These are phyloP conservation scores for Lumnitzera racemosa DNA, from an alignment of 345 rosid genomes.

Conservation along the genomic window DNA sequence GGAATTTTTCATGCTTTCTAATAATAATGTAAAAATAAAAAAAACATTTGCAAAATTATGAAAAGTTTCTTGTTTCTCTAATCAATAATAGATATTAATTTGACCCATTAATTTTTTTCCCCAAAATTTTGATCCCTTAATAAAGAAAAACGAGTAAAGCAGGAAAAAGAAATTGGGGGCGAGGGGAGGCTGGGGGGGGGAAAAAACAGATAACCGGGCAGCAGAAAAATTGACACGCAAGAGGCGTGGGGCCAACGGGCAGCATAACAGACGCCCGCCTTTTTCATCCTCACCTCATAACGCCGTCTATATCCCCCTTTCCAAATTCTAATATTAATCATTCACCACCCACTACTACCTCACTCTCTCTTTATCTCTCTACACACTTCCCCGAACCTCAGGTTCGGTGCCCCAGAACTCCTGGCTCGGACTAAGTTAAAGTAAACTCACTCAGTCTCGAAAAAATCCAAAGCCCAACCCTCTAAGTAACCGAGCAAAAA, in stretches of 20 bases:
- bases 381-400: constrained; percentile 30
- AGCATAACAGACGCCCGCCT: constrained; percentile 33
- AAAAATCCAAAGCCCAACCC: constrained; percentile 17
- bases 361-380: constrained; percentile 26
- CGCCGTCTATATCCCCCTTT: constrained; percentile 12
- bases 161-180: background rate
- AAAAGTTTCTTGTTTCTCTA: too few relatives aligned
- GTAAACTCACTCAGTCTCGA: constrained; percentile 15
- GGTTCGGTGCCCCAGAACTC: constrained; percentile 24
- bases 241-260: constrained; percentile 42
- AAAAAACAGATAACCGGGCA: constrained; percentile 1
- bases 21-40: too few relatives aligned
- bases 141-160: too few relatives aligned
- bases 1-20: too few relatives aligned
- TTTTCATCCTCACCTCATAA: constrained; percentile 5
- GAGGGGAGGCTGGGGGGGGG: too few relatives aligned
- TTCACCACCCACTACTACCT: constrained; percentile 9
- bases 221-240: constrained; percentile 3
- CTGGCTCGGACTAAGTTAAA: constrained; percentile 18
- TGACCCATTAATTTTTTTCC: too few relatives aligned
- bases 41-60: too few relatives aligned
- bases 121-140: too few relatives aligned
- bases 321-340: constrained; percentile 19
- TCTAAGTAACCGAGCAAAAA: background rate
- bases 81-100: too few relatives aligned